Evolutionary conservation across 148 eudicot species (phyloP).

Genomic region (Hydrangea macrophylla): DNA sequence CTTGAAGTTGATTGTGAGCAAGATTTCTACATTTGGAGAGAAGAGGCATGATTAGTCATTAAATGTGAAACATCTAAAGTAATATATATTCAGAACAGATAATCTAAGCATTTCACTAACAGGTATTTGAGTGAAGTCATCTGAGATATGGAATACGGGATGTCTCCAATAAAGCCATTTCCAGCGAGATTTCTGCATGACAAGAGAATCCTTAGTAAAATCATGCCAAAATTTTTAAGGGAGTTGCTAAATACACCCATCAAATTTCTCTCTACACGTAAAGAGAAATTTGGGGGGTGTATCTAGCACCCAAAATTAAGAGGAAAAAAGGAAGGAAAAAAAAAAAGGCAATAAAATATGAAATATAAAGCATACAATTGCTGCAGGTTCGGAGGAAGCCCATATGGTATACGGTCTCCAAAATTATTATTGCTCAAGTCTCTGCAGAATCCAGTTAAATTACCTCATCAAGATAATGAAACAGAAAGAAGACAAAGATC

Average conservation of each 20-base stretch:
- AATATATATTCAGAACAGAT: neutral
- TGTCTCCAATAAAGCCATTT: slow-evolving; percentile 59
- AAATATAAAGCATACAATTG: slow-evolving; percentile 51
- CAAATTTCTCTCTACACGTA: too few relatives aligned
- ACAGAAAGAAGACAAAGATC: neutral
- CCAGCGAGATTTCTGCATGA: slow-evolving; percentile 73
- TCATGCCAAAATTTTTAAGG: neutral
- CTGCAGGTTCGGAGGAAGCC: slow-evolving; percentile 67
- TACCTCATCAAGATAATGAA: slow-evolving; percentile 7
- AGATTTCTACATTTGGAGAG: slow-evolving; percentile 51
- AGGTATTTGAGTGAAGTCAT: slow-evolving; percentile 61
- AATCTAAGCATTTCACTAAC: slow-evolving; percentile 38
- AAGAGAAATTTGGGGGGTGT: too few relatives aligned
- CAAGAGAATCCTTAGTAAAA: slow-evolving; percentile 7
- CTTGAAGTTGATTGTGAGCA: slow-evolving; percentile 73
- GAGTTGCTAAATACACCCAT: too few relatives aligned
- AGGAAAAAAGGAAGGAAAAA: too few relatives aligned
- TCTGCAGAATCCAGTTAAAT: slow-evolving; percentile 44
- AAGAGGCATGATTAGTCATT: slow-evolving; percentile 1
- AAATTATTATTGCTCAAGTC: slow-evolving; percentile 90
- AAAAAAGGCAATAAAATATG: neutral
- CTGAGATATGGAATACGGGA: slow-evolving; percentile 72
- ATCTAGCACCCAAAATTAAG: too few relatives aligned
- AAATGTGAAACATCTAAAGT: neutral
- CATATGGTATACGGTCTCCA: slow-evolving; percentile 63